Base-by-base conservation (phyloP, 2,329 filamentous ascomycete species). In the Cercospora zeae-maydis region DNA sequence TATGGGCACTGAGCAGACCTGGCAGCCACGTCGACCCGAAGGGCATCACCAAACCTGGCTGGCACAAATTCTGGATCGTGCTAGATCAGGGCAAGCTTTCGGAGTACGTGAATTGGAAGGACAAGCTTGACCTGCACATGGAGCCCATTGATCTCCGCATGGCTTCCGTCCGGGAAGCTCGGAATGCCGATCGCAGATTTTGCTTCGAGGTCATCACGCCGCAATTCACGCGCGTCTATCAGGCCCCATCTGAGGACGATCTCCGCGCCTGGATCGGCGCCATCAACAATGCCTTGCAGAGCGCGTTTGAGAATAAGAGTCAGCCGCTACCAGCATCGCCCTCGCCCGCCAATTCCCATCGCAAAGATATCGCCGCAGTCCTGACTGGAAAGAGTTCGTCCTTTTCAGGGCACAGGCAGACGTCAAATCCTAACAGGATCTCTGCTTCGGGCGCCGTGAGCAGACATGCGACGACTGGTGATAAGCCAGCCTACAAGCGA, bases 21-120 rank as follows among this genome's bases (percentile, higher is more conserved):
- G 93, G 93, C 16, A 93, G 92, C 62, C 95, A 99, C 75, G 93
- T 95, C 30, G 96, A 99, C 75, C 95, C 95, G 9, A 92, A 95
- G 70, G 93, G 92, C 16, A 82, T 99, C 70, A 98, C 97, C 74
- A 97, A 98, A 75, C 92, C 96, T 77, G 93, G 92, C 56, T 99
- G 95, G 95, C 95, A 99, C 77, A 99, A 99, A 91, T 99, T 98
- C 78, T 99, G 95, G 95, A 96, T 99, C 67, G 95, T 99, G 1
- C 83, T 99, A 49, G 96, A 98, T 75, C 93, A 96, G 77, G 95
- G 95, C 24, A 96, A 95, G 75, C 83, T 99, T 14, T 97, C 93
- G 1, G 95, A 99, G 74, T 99, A 99, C 78, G 96, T 93, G 75
- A 98, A 99, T 76, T 99, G 95, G 95, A 99, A 99, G 78, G 92